Conservation (phyloP, 768 basidiomycete genomes). For the Mrakia blollopis region DNA sequence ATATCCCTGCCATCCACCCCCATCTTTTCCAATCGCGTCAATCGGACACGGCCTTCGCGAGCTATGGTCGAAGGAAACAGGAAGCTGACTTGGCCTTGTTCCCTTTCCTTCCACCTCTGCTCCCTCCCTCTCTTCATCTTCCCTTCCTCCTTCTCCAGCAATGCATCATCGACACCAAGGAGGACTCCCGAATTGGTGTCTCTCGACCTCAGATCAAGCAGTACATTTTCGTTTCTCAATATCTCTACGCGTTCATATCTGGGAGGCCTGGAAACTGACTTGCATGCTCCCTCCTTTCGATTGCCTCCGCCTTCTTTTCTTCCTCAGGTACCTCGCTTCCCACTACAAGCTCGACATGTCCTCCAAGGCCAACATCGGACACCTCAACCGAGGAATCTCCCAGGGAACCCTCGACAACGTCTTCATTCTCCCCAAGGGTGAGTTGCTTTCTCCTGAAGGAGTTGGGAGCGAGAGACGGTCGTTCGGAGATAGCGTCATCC, state of each 20-base stretch:
- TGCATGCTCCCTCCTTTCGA: neutral
- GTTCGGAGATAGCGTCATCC: conserved; percentile 5
- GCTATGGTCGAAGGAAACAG: neutral
- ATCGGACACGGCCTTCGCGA: neutral
- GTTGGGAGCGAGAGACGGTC: neutral
- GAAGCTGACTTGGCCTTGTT: conserved; percentile 1
- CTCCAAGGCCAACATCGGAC: conserved; percentile 64
- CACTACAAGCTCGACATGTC: conserved; percentile 77
- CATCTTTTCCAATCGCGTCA: neutral
- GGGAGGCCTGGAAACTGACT: neutral
- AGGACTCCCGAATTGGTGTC: conserved; percentile 65
- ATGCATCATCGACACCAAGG: conserved; percentile 62
- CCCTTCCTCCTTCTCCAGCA: conserved; percentile 50
- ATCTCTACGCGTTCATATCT: neutral
- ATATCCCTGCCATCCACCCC: conserved; percentile 6
- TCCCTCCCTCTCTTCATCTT: neutral
- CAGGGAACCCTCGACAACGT: conserved; percentile 75
- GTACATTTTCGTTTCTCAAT: conserved; percentile 44
- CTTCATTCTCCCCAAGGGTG: conserved; percentile 85
- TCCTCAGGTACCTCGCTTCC: conserved; percentile 68
- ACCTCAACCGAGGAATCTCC: conserved; percentile 73
- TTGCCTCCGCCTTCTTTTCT: neutral
- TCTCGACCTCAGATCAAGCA: conserved; percentile 77
- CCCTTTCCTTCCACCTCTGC: neutral
- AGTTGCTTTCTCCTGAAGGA: conserved; percentile 28